A percentile compares a stretch with the other conserved stretches of the same genome.
phyloP scores from a whole-genome alignment of 1,139 yeast species.

The Hyphopichia khmerensis region DNA sequence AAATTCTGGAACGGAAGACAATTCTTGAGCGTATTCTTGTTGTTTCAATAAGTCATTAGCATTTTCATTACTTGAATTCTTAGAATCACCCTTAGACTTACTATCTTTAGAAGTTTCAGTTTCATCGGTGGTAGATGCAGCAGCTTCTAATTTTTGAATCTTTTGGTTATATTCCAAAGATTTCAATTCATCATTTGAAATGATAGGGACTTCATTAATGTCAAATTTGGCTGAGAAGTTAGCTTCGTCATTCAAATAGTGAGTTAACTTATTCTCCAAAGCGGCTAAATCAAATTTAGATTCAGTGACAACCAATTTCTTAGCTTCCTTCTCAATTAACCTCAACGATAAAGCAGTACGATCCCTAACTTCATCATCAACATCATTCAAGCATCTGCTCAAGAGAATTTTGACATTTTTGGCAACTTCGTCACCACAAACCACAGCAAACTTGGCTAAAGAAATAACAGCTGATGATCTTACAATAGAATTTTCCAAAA shows the following conservation, averaged over 20 bases:
- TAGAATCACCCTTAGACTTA: slow-evolving; percentile 13
- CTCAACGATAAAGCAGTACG: slow-evolving; percentile 87
- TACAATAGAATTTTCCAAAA: slow-evolving; percentile 89
- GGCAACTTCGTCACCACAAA: slow-evolving; percentile 66
- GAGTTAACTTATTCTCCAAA: slow-evolving; percentile 74
- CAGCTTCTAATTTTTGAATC: slow-evolving; percentile 50
- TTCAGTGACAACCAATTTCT: slow-evolving; percentile 63
- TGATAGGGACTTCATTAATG: slow-evolving; percentile 59
- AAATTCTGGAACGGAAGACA: slow-evolving; percentile 68
- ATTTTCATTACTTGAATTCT: slow-evolving; percentile 15
- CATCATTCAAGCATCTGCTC: slow-evolving; percentile 81
- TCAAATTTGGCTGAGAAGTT: slow-evolving; percentile 70
- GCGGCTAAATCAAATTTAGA: slow-evolving; percentile 70
- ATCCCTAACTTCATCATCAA: slow-evolving; percentile 97
- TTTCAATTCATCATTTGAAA: slow-evolving; percentile 63
- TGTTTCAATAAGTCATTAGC: slow-evolving; percentile 49
- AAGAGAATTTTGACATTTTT: slow-evolving; percentile 74
- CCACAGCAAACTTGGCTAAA: slow-evolving; percentile 83
- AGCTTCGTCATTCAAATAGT: slow-evolving; percentile 63
- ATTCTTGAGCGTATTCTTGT: slow-evolving; percentile 67
- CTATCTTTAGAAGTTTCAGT: slow-evolving; percentile 6
- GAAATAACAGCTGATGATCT: slow-evolving; percentile 96
- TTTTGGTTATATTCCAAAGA: slow-evolving; percentile 59
- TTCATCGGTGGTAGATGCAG: slow-evolving; percentile 10
- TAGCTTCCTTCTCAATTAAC: slow-evolving; percentile 54